A percentile compares a stretch with the other conserved stretches of the same genome.
These are phyloP conservation scores for Blastocystis sp. DNA, from an alignment of 352 stramenopile species.

Conservation along the genomic window DNA sequence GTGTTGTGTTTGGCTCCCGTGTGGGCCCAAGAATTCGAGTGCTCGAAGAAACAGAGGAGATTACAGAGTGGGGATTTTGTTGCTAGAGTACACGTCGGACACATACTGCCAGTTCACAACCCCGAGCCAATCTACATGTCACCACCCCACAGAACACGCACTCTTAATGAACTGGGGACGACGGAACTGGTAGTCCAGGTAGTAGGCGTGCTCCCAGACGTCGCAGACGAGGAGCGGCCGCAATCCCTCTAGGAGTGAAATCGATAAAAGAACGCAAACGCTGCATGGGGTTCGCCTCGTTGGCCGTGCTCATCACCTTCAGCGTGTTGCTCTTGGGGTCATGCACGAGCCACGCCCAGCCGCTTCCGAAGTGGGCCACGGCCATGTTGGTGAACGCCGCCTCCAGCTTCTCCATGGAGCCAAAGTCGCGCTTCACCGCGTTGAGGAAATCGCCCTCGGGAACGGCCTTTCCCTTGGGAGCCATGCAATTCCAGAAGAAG, in stretches of 20 bases:
- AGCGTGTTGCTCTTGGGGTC: constrained; percentile 72
- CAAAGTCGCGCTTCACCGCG: constrained; percentile 84
- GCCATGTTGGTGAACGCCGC: constrained; percentile 83
- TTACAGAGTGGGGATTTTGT: constrained; percentile 4
- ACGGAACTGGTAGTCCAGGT: constrained; percentile 88
- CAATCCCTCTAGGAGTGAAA: constrained; percentile 43
- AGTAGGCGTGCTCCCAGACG: constrained; percentile 90
- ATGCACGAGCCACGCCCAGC: constrained; percentile 81
- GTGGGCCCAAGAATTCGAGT: neutral
- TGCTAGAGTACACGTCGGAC: constrained; percentile 19
- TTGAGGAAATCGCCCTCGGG: constrained; percentile 79
- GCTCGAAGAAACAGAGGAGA: neutral
- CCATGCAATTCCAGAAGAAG: constrained; percentile 90
- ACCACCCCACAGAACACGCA: neutral
- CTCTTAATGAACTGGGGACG: constrained; percentile 82
- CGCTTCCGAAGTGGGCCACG: constrained; percentile 82
- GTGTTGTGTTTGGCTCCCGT: neutral
- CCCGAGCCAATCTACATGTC: constrained; percentile 41
- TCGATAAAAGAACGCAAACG: neutral
- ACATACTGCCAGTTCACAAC: constrained; percentile 66
- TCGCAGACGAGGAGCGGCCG: constrained; percentile 79
- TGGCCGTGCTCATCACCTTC: constrained; percentile 74
- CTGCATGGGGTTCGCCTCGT: constrained; percentile 70
- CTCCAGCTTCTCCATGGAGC: constrained; percentile 84
- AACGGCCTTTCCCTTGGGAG: constrained; percentile 77